Conservation (phyloP, 768 basidiomycete species). For the Naganishia vaughanmartiniae region DNA sequence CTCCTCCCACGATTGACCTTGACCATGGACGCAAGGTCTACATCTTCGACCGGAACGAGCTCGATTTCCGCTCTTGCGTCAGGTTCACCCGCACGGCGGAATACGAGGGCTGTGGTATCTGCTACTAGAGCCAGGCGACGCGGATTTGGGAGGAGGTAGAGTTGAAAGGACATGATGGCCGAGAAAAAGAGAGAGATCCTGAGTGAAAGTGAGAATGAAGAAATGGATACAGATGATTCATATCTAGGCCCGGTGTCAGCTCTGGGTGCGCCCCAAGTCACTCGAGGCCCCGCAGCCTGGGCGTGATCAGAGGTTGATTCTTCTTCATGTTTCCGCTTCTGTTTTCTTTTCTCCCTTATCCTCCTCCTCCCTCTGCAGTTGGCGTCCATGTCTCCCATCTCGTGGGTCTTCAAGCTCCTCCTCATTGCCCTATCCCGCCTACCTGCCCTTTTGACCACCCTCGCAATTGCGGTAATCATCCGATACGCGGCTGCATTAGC, state of each 20-base stretch:
- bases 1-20: slow-evolving; percentile 69
- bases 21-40: slow-evolving; percentile 66
- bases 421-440: background rate
- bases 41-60: slow-evolving; percentile 70
- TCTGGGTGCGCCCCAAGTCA: slow-evolving; percentile 4
- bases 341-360: no score
- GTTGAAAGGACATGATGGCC: slow-evolving; percentile 32
- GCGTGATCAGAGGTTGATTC: no score
- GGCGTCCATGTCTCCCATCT: no score
- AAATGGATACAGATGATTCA: background rate
- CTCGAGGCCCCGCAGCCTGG: background rate
- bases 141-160: slow-evolving; percentile 46
- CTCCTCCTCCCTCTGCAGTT: no score
- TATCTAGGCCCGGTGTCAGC: background rate
- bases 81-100: slow-evolving; percentile 43
- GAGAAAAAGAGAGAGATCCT: background rate
- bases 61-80: slow-evolving; percentile 65
- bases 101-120: slow-evolving; percentile 44
- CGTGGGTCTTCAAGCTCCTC: no score
- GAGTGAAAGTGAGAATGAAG: background rate
- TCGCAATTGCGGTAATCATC: background rate
- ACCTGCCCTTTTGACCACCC: background rate
- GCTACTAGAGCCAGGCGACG: slow-evolving; percentile 46
- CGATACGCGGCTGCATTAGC: background rate
- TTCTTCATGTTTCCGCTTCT: no score